Evolutionary conservation across 768 basidiomycete species (phyloP), one percentile per base, ranked within the genome.

Genomic region (Butyriboletus loyo): DNA sequence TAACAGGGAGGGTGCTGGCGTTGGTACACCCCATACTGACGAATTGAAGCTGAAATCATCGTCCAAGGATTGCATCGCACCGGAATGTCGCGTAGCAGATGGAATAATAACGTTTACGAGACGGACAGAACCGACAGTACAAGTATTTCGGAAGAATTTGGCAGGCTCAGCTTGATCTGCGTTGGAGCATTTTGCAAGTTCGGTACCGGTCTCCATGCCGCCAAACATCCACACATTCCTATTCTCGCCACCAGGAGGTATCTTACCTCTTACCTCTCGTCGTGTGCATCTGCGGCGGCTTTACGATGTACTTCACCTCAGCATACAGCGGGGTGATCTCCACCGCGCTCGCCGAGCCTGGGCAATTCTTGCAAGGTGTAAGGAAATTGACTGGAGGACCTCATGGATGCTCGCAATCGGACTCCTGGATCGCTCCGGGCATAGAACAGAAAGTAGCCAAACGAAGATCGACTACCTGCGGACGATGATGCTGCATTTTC

Each of bases 261-360:
- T 77, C 56, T 64, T 61, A 21, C 77, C 82, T 48, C 67, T 65
- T 11, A 82, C 82, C 2, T 71, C 84, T 35, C 78, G 90, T 28
- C 86, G 83, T 68, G 72, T 85, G 5, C 89, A 92, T 65, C 75
- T 92, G 41, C 80, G 85, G 36, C 83, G 87, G 22, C 73, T 93
- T 2, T 82, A 82, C 63, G 91, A 93, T 69, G 62, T 92, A 15
- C 69, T 93, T 24, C 82, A 91, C 41, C 70, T 92, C 36, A 83
- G 76, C 58, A 72, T 92, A 28, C 86, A 88, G 40, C 80, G 83
- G 17, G 75, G 77, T 39, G 87, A 93, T 67, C 69, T 81, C 50
- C 61, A 65, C 39, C 77, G 85, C 36, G 91, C 92, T 24, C 77
- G 71, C 49, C 76, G 79, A 53, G 85, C 85, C 7, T 93, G 90